phyloP scores from a whole-genome alignment of 2,329 filamentous ascomycete genomes.

The Cladosporium oxysporum region DNA sequence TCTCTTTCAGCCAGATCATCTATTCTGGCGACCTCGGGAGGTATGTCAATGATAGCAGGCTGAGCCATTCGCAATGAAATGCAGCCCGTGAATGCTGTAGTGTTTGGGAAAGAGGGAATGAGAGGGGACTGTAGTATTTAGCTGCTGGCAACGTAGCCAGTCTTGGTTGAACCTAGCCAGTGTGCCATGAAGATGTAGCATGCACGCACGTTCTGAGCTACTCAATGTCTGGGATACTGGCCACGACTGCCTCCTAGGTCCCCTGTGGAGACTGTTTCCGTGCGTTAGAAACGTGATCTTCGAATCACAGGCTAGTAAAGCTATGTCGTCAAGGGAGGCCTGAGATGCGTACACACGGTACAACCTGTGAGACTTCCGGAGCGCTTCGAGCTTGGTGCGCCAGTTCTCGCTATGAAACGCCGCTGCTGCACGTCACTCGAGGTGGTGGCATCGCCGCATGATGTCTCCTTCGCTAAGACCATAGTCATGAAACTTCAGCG shows the following conservation, averaged over 20 bases:
- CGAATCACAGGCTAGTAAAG: background rate
- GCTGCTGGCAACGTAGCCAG: background rate
- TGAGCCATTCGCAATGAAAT: background rate
- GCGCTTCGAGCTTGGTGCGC: background rate
- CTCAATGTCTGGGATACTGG: background rate
- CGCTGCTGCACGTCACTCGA: background rate
- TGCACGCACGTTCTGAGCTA: background rate
- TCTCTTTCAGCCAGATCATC: conserved; percentile 7
- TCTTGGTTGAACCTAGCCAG: background rate
- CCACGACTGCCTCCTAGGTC: too few relatives aligned
- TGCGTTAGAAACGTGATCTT: background rate
- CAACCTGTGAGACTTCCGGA: background rate
- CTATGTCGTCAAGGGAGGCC: background rate
- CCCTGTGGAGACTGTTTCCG: background rate
- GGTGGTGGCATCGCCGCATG: background rate
- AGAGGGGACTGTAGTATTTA: background rate
- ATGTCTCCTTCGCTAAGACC: background rate
- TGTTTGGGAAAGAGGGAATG: background rate
- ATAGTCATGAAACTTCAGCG: background rate
- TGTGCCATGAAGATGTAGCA: background rate
- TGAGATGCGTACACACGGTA: background rate
- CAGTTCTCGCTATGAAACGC: background rate
- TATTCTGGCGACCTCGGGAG: conserved; percentile 4
- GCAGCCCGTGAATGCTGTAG: background rate
- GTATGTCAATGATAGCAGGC: background rate